Percentiles rank a stretch among this genome's conserved stretches.
Conservation (phyloP, 2,329 filamentous ascomycete species). For the Fusarium secorum region DNA sequence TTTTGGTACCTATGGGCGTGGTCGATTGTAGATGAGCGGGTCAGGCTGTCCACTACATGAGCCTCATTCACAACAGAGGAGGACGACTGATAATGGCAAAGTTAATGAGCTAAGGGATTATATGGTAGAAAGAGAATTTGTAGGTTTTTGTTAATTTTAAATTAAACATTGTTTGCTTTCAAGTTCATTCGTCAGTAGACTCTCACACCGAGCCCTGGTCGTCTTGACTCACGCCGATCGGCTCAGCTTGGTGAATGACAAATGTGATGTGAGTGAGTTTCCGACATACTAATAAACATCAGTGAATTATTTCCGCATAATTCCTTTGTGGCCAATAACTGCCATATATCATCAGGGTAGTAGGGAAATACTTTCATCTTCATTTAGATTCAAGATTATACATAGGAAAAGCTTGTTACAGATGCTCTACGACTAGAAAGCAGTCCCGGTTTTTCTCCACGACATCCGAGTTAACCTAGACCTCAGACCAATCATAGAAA, state of each 20-base stretch:
- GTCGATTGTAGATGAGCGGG: constrained; percentile 13
- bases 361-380: not conserved
- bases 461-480: not conserved
- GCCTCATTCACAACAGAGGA: constrained; percentile 6
- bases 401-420: not conserved
- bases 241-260: not conserved
- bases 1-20: not conserved
- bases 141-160: too few species aligned
- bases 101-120: not conserved
- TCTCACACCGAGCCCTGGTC: not conserved
- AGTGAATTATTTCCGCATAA: not conserved
- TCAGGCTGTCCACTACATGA: constrained; percentile 6
- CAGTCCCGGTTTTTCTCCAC: not conserved
- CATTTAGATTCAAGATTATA: not conserved
- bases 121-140: not conserved
- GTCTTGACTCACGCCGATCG: constrained; percentile 41
- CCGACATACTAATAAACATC: too few species aligned
- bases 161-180: not conserved
- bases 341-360: fast-evolving
- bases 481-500: not conserved
- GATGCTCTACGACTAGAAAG: not conserved
- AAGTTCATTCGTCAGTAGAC: not conserved
- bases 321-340: too few species aligned
- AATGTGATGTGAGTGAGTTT: not conserved
- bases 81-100: not conserved